phyloP scores from a whole-genome alignment of 768 basidiomycete genomes.

The Agaricus blazei region DNA sequence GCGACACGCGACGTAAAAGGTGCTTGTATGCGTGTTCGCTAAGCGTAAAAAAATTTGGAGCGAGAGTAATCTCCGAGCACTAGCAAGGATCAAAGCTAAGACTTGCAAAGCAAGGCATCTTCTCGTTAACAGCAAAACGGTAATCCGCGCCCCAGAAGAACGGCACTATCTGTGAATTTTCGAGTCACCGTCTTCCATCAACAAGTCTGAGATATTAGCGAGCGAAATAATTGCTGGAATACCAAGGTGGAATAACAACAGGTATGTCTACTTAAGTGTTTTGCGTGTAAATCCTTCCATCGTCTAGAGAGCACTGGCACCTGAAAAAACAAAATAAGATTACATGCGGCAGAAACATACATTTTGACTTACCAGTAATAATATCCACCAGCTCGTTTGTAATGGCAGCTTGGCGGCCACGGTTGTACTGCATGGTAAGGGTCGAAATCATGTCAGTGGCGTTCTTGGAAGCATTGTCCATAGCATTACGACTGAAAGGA shows the following conservation, averaged over 20 bases:
- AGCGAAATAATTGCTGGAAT: constrained; percentile 3
- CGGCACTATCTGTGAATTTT: no score
- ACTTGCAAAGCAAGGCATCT: not conserved
- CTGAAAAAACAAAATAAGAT: constrained; percentile 16
- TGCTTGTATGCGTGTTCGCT: no score
- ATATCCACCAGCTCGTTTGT: constrained; percentile 94
- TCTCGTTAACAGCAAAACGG: not conserved
- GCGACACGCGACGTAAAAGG: no score
- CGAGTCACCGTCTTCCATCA: no score
- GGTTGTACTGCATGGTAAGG: constrained; percentile 94
- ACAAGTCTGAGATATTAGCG: constrained; percentile 10
- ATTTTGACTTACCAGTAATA: constrained; percentile 67
- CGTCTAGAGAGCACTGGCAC: constrained; percentile 40
- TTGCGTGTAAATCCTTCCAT: not conserved
- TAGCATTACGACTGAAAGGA: constrained; percentile 79
- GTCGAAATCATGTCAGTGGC: constrained; percentile 87
- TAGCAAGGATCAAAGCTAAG: no score
- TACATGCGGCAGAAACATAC: not conserved
- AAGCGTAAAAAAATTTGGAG: no score
- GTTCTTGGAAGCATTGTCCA: constrained; percentile 99
- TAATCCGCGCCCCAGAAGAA: no score
- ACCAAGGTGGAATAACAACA: not conserved
- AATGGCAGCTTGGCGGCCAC: constrained; percentile 97
- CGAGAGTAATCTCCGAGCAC: no score
- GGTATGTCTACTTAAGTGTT: constrained; percentile 8